Base-by-base conservation (phyloP, 2,329 filamentous ascomycete species). In the Colletotrichum truncatum region DNA sequence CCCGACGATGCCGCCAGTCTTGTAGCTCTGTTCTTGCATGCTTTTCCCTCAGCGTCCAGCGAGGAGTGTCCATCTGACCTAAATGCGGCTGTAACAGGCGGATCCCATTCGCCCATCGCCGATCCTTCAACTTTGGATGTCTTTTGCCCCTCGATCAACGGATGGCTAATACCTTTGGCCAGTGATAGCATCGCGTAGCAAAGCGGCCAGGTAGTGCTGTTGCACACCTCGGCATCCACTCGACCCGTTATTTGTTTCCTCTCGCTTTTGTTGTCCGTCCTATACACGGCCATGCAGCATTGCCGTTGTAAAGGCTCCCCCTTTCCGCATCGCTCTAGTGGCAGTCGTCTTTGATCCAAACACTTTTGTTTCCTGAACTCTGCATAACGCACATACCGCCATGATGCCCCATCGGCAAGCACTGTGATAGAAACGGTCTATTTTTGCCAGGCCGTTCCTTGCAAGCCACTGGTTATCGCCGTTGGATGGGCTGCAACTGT, bases 91-190 rank as follows among this genome's bases (percentile, higher is more conserved):
- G 51, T 49, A 26, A 56, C 56, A 62, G 49, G 36, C 51, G 41
- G 34, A 49, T 28, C 56, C 56, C 51, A 57, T 67, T 66, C 49
- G 51, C 38, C 32, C 66, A 66, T 67, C 66, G 63, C 51, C 66
- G 66, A 67, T 67, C 56, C 41, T 39, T 51, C 25, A 39, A 57
- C 46, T 63, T 67, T 62, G 23, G 56, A 45, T 53, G 48, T n/a
- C n/a, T 26, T 39, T 66, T 28, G 59, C 52, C 52, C 59, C 64
- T 58, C 46, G 32, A 64, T 52, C 46, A 59, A 48, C 32, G 32
- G 26, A 41, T 18, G 49, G 57, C 49, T 51, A 51, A 55, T 41
- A 63, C 25, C 18, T 52, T 55, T 26, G 58, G 57, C 45, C 49
- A 55, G 43, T 26, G 34, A 43, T 63, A 43, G 28, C 57, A 63